Base-by-base conservation (phyloP, 176 grass and related monocot genomes). In the Oryza officinalis region DNA sequence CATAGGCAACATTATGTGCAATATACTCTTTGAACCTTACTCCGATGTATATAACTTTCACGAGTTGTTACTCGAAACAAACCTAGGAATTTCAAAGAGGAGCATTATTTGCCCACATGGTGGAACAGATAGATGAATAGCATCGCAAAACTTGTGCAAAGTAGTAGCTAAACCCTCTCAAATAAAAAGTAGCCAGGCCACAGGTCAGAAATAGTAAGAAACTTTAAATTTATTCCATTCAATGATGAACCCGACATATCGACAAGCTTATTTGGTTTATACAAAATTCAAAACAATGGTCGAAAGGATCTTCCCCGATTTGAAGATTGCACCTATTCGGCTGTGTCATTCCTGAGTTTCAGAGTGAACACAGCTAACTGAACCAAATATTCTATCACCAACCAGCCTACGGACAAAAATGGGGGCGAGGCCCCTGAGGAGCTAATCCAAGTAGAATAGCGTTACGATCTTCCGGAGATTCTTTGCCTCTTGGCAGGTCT, bases 401-500 rank as follows among this genome's bases (percentile, higher is more conserved):
- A 78, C 68, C 68, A 79, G 69, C 40, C 82, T 88, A 90, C 26
- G 38, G 52, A 75, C 82, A 95, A 83, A 86, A 92, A 76, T 40
- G 10, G 31, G n/a, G 69, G 68, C 9, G 26, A 81, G 40, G 60
- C 44, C 43, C 20, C 31, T 66, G 13, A 78, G 28, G 77, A 75
- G 74, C 80, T 87, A 96, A 92, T 99, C 97, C 88, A 99, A 89
- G 81, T 99, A 96, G 87, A 99, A 99, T 22, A 99, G 93, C 22
- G 97, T 99, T 69, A 99, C 93, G 41, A 99, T 96, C 91, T 99
- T 99, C 77, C 91, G 74, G 40, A 96, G 88, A 67, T 94, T 99
- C 88, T 96, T 96, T 9, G 97, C 97, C 87, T 99, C 97, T 85
- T 92, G 89, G 75, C 93, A 99, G 37, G 93, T 99, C 79, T 99